Percentiles rank a stretch among this genome's conserved stretches.
These are phyloP conservation scores for Penicillium pancosmium DNA, from an alignment of 495 filamentous ascomycete genomes.

Conservation along the genomic window DNA sequence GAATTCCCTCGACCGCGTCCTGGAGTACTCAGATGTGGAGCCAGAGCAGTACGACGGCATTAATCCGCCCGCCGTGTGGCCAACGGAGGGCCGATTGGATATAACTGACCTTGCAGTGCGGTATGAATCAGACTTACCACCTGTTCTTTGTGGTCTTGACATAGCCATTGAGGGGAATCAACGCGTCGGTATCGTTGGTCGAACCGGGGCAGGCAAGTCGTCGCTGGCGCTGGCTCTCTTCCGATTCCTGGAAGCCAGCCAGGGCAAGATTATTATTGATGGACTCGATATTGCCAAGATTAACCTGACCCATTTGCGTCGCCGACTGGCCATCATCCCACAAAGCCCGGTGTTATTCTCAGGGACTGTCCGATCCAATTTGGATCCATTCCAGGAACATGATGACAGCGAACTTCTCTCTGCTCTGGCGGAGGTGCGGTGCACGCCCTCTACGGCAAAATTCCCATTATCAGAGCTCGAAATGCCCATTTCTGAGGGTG, in stretches of 20 bases:
- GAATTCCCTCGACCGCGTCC: slow-evolving; percentile 27
- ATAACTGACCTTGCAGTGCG: slow-evolving; percentile 73
- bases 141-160: slow-evolving; percentile 3
- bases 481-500: slow-evolving; percentile 21
- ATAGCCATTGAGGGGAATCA: slow-evolving; percentile 36
- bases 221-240: background rate
- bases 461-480: background rate
- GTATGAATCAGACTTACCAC: slow-evolving; percentile 13
- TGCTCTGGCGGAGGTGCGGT: slow-evolving; percentile 54
- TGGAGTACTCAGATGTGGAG: slow-evolving; percentile 58
- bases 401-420: slow-evolving; percentile 77
- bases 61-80: slow-evolving; percentile 71
- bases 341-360: slow-evolving; percentile 89
- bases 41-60: slow-evolving; percentile 60
- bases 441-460: background rate
- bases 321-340: slow-evolving; percentile 85
- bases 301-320: slow-evolving; percentile 74
- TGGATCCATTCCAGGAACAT: slow-evolving; percentile 81
- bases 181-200: slow-evolving; percentile 17
- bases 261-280: slow-evolving; percentile 57
- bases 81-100: slow-evolving; percentile 71
- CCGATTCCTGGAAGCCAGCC: background rate
- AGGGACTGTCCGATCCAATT: slow-evolving; percentile 81
- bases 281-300: slow-evolving; percentile 77
- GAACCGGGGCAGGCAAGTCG: slow-evolving; percentile 3